Percentiles rank a stretch among this genome's conserved stretches.
Evolutionary conservation across 2,329 filamentous ascomycete species (phyloP).

Genomic region (Cercospora sp.): DNA sequence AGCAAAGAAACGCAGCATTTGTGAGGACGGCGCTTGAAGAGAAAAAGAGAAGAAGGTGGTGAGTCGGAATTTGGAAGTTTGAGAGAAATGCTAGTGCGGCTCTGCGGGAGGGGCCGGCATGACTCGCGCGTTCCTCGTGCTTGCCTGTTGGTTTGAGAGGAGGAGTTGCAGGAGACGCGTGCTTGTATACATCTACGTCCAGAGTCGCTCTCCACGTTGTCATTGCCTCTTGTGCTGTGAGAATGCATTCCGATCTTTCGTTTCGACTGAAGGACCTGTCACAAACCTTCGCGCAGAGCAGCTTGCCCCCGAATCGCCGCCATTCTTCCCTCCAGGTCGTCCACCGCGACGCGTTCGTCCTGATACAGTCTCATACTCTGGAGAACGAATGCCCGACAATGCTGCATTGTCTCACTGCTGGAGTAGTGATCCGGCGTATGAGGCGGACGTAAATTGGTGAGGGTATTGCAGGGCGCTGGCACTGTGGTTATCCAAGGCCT

Average conservation of each 20-base stretch:
- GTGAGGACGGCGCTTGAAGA: slow-evolving; percentile 74
- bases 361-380: no score
- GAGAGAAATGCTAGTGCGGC: slow-evolving; percentile 4
- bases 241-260: neutral
- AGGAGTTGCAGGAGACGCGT: neutral
- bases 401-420: no score
- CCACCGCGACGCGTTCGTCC: no score
- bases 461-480: no score
- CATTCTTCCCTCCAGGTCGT: no score
- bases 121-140: slow-evolving; percentile 6
- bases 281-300: neutral
- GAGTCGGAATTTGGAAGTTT: slow-evolving; percentile 13
- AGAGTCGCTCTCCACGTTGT: neutral
- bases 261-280: no score
- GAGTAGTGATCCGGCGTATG: no score
- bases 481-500: no score
- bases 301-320: no score
- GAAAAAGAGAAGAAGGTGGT: slow-evolving; percentile 28
- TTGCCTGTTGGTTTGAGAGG: neutral
- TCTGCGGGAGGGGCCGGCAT: slow-evolving; percentile 7
- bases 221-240: neutral
- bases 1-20: slow-evolving; percentile 97
- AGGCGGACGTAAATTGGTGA: no score
- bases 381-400: no score
- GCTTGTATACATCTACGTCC: neutral